Base-by-base conservation (phyloP, 805 yeast genomes). In the Barnettozyma vustinii region DNA sequence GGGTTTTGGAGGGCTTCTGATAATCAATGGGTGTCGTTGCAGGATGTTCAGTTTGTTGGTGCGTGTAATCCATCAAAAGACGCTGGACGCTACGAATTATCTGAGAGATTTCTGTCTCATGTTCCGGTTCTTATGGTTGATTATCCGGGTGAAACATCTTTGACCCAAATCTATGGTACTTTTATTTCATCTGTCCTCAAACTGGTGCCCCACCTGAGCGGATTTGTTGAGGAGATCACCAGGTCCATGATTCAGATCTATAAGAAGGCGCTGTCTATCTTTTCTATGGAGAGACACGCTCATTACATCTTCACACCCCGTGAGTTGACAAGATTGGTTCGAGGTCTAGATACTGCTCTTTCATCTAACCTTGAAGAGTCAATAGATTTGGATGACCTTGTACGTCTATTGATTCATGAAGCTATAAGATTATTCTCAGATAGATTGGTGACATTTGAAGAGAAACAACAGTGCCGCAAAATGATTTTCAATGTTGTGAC, bases 61-160 rank as follows among this genome's bases (percentile, higher is more conserved):
- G 97, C 98, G 0, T 92, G 98, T 63, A 92, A 92, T 59, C 94
- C 97, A 1, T 83, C 96, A 0, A 73, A 82, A 0, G 95, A 87
- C 64, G 78, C 81, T 3, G 96, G 97, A 0, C 73, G 98, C 52
- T 69, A 75, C 10, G 62, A 61, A 3, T 60, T 92, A 20, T 69
- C 81, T 1, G 59, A 69, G 9, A 67, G 97, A 40, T 83, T 91
- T 56, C 64, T 86, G 42, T 72, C 95, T 6, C 91, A 83, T 57
- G 71, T 79, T 3, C 66, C 84, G 1, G 70, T 88, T 6, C 55
- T 92, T 0, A 77, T 80, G 77, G 85, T 91, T 5, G 96, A 84
- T 53, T 84, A 91, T 59, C 97, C 98, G 0, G 82, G 84, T 0
- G 55, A 55, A 7, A 57, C 60, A 3, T 84, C 97, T 0, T 64